Evolutionary conservation across 2,329 filamentous ascomycete species (phyloP).

Genomic region (Clarireedia paspali): DNA sequence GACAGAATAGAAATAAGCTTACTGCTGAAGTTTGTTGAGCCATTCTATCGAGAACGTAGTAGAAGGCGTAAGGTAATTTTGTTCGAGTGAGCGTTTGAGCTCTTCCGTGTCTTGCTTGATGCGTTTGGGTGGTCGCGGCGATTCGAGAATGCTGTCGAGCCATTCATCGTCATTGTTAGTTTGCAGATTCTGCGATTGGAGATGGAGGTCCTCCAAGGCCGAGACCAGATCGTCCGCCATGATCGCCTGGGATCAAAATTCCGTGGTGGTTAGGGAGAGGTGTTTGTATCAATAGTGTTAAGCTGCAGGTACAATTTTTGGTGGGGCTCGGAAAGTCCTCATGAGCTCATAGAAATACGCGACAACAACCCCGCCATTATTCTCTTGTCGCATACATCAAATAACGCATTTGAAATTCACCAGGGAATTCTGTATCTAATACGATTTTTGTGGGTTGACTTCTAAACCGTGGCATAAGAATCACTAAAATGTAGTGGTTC

Average conservation of each 20-base stretch:
- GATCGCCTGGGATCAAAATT: background rate
- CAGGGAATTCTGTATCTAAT: background rate
- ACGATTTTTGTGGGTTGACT: too few relatives aligned
- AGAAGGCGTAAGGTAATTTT: constrained; percentile 72
- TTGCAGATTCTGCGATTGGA: constrained; percentile 28
- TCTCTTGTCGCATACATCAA: background rate
- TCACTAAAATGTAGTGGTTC: too few relatives aligned
- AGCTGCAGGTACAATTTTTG: background rate
- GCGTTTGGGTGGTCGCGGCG: constrained; percentile 43
- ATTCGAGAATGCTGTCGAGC: constrained; percentile 54
- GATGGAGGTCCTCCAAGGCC: constrained; percentile 44
- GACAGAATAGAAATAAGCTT: constrained; percentile 17
- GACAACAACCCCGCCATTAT: background rate
- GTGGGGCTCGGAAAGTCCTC: background rate
- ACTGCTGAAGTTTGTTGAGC: constrained; percentile 83
- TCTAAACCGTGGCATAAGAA: too few relatives aligned
- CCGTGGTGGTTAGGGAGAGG: background rate
- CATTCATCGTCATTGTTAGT: constrained; percentile 29
- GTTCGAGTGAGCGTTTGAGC: constrained; percentile 64
- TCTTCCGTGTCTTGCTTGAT: constrained; percentile 46
- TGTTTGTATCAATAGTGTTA: background rate
- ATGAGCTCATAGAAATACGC: background rate
- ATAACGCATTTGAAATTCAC: background rate
- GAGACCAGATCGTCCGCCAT: constrained; percentile 34
- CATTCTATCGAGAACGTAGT: constrained; percentile 73